phyloP scores from a whole-genome alignment of 805 yeast species.

The Sugiyamaella lignohabitans region DNA sequence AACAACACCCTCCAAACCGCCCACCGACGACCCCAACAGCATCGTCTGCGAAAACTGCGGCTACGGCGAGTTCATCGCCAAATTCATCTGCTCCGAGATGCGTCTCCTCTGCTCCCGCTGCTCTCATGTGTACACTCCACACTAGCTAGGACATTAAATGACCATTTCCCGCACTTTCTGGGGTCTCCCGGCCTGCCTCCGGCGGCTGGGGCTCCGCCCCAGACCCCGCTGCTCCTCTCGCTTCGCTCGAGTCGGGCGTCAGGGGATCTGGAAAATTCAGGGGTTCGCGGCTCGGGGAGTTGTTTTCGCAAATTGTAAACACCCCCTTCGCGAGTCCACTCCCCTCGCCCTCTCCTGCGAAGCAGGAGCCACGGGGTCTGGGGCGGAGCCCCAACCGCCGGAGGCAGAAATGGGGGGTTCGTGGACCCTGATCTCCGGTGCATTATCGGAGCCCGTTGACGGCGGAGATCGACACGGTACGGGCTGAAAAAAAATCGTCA shows the following conservation, averaged over 20 bases:
- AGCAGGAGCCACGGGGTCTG: too few species aligned
- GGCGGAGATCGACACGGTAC: too few species aligned
- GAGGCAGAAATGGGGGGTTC: too few species aligned
- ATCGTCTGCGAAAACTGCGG: constrained; percentile 3
- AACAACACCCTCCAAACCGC: background rate
- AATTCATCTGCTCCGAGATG: constrained; percentile 4
- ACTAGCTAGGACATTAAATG: background rate
- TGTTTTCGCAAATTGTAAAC: too few species aligned
- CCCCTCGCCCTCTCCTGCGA: too few species aligned
- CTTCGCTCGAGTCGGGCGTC: background rate
- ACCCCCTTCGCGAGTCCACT: too few species aligned
- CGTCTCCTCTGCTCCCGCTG: background rate
- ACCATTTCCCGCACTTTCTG: background rate
- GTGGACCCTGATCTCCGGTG: too few species aligned
- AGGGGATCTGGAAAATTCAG: too few species aligned
- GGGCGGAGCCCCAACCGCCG: too few species aligned
- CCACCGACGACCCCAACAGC: background rate
- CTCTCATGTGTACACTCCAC: background rate
- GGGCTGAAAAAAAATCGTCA: too few species aligned
- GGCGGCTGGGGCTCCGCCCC: background rate
- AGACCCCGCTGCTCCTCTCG: background rate
- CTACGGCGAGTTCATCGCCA: constrained; percentile 7
- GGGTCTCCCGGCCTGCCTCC: background rate
- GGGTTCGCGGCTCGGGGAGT: too few species aligned
- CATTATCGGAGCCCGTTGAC: too few species aligned